phyloP scores from a whole-genome alignment of 768 basidiomycete species.

The Russula sp. region DNA sequence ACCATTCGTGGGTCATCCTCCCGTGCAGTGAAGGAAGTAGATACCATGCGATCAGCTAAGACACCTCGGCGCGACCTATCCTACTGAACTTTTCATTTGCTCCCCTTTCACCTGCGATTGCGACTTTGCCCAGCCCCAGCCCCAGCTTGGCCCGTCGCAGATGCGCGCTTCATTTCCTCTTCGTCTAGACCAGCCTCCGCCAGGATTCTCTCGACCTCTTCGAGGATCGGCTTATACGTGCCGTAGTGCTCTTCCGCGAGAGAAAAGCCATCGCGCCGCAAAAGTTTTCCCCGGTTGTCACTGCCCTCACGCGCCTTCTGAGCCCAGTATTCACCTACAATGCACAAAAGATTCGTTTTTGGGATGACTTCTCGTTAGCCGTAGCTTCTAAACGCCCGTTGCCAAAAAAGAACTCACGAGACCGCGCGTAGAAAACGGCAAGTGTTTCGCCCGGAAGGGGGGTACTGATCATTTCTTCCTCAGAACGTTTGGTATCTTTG shows the following conservation, averaged over 20 bases:
- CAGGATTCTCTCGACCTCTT: slow-evolving; percentile 78
- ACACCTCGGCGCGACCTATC: neutral
- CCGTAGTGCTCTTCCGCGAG: slow-evolving; percentile 70
- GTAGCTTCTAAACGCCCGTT: neutral
- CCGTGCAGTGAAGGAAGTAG: neutral
- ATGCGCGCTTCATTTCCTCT: slow-evolving; percentile 63
- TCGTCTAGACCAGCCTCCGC: slow-evolving; percentile 80
- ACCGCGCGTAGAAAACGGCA: slow-evolving; percentile 75
- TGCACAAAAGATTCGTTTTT: neutral
- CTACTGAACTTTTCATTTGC: neutral
- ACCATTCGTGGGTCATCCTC: neutral
- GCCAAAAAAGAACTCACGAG: slow-evolving; percentile 42
- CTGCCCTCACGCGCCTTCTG: slow-evolving; percentile 54
- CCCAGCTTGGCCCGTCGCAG: slow-evolving; percentile 32
- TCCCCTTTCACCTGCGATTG: slow-evolving; percentile 32
- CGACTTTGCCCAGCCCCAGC: slow-evolving; percentile 42
- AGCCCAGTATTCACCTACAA: slow-evolving; percentile 75
- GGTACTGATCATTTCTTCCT: slow-evolving; percentile 69
- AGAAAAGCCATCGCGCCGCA: slow-evolving; percentile 71
- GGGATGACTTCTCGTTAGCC: neutral
- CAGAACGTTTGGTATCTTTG: slow-evolving; percentile 48
- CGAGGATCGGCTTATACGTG: slow-evolving; percentile 72
- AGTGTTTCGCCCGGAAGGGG: slow-evolving; percentile 82
- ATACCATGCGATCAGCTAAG: neutral
- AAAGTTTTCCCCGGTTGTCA: slow-evolving; percentile 67